Evolutionary conservation across 1,284 basidiomycete species (phyloP), one percentile per base, ranked within the genome.

Genomic region (Coniferiporia sulphurascens): DNA sequence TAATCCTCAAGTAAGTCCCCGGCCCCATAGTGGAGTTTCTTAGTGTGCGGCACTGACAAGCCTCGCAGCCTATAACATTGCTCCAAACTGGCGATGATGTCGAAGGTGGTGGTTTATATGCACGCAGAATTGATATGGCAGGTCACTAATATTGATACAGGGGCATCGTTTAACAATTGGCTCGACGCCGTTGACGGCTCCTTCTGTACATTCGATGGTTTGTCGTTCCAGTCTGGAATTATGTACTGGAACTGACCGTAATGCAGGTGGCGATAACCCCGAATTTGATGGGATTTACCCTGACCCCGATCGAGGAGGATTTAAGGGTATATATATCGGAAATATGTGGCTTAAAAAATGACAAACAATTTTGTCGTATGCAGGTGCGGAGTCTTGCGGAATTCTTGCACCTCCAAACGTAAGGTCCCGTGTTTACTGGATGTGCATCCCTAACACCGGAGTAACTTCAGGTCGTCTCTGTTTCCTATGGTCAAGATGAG

Each of bases 181-280:
- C 71, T 81, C 9, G 78, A 81, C 63, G 75, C 76, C 6, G 66
- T 79, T 9, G 82, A 81, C 59, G 73, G 69, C 2, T 72, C 74
- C 1, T 89, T 78, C 71, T 87, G 86, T 64, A 78, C 76, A 0
- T 86, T 80, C 56, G 77, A 83, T 58, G 84, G 59, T 60, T 21
- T 9, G 21, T 12, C 17, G 7, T 19, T 15, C n/a, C 15, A 7
- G 27, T 19, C 8, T 43, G 6, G 3, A 34, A 32, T 2, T 41
- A 8, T 19, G n/a, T 21, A 17, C 21, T 3, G n/a, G 9, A 7
- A 7, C 35, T 36, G n/a, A 56, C 10, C 15, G 27, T 15, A 44
- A 21, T 44, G 2, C 35, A 60, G 76, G 84, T 3, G 84, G 84
- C 1, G 83, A 87, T 46, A 80, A 84, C 65, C 76, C 78, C 32